Percentiles rank a stretch among this genome's conserved stretches.
Conservation (phyloP, 805 yeast species). For the Naumovozyma castellii region DNA sequence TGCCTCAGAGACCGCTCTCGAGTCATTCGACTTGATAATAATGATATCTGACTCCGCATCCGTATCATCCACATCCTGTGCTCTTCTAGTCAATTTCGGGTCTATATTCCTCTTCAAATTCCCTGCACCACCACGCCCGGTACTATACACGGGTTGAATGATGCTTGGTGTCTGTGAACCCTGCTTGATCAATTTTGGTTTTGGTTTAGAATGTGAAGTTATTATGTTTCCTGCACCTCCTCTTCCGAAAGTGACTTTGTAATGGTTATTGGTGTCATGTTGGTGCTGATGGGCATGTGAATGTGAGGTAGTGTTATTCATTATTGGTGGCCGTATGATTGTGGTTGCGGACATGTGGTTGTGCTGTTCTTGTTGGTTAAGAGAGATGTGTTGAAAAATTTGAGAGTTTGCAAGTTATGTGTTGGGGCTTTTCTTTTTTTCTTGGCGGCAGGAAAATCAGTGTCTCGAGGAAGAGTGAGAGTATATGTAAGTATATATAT, state of each 20-base stretch:
- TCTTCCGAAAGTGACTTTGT: conserved; percentile 50
- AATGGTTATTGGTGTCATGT: conserved; percentile 1
- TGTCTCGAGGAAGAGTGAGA: too few species aligned
- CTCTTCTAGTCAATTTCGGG: conserved; percentile 46
- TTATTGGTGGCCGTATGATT: neutral
- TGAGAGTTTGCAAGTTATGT: too few species aligned
- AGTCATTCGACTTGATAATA: neutral
- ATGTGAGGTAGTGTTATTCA: neutral
- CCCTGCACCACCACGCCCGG: conserved; percentile 76
- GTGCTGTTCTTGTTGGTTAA: neutral
- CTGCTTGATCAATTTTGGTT: conserved; percentile 47
- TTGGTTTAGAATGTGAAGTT: conserved; percentile 34
- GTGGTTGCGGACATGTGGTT: neutral
- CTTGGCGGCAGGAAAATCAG: too few species aligned
- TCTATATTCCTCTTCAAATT: conserved; percentile 59
- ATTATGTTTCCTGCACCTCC: conserved; percentile 72
- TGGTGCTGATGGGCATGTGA: neutral
- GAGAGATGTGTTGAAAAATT: too few species aligned
- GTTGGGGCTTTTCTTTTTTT: too few species aligned
- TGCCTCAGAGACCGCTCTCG: too few species aligned
- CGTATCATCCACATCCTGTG: conserved; percentile 55
- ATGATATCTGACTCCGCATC: conserved; percentile 4
- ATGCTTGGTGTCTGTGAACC: conserved; percentile 56
- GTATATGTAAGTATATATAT: too few species aligned
- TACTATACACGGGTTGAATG: conserved; percentile 46